Percentiles rank a stretch among this genome's conserved stretches.
Conservation (phyloP, 495 filamentous ascomycete genomes). For the Glutinoglossum americanum region DNA sequence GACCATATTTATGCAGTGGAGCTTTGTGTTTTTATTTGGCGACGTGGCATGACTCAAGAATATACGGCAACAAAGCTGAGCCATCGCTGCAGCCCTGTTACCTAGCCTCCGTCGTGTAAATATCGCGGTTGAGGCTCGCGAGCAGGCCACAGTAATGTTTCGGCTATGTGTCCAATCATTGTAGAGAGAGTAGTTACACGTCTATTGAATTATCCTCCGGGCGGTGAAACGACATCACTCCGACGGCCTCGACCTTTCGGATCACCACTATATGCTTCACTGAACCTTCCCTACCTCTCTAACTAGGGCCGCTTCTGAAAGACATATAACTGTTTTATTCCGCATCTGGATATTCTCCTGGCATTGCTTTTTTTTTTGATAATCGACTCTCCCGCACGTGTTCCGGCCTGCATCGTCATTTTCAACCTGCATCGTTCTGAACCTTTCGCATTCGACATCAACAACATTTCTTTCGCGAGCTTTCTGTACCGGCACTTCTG, state of each 20-base stretch:
- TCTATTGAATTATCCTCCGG: background rate
- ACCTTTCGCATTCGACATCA: constrained; percentile 4
- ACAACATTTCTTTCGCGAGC: background rate
- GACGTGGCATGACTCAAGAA: background rate
- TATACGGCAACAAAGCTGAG: background rate
- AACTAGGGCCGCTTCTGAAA: background rate
- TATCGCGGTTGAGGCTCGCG: too few relatives aligned
- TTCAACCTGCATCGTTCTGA: constrained; percentile 13
- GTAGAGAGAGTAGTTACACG: background rate
- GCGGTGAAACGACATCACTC: background rate
- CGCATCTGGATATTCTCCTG: background rate
- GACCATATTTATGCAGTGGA: background rate
- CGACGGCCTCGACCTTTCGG: background rate
- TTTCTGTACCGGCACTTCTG: constrained; percentile 9
- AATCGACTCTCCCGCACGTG: background rate
- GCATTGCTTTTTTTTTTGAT: background rate
- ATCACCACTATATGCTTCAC: background rate
- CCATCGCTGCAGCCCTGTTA: background rate
- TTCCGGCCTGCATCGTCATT: background rate
- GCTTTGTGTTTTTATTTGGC: background rate
- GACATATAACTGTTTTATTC: background rate
- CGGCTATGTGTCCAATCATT: background rate
- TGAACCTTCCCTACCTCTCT: background rate
- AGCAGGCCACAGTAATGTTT: background rate
- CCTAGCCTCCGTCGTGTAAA: too few relatives aligned